phyloP scores from a whole-genome alignment of 2,329 filamentous ascomycete species.

The Scedosporium boydii region DNA sequence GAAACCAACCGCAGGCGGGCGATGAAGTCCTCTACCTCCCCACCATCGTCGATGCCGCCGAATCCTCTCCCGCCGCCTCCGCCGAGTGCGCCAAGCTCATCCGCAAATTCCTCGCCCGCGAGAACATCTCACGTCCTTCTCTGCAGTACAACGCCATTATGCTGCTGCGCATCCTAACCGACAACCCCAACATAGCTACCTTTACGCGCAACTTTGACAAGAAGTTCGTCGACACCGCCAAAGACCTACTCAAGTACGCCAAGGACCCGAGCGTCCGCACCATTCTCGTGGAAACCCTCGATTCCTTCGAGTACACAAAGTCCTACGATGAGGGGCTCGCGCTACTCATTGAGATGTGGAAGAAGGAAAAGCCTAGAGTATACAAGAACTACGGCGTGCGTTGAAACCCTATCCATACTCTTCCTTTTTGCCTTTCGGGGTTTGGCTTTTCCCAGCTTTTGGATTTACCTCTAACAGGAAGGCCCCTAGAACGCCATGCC shows the following conservation, averaged over 20 bases:
- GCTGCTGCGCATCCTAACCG: constrained; percentile 82
- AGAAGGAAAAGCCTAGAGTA: constrained; percentile 67
- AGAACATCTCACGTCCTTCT: constrained; percentile 55
- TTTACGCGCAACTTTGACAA: constrained; percentile 89
- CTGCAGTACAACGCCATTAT: constrained; percentile 95
- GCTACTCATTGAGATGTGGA: constrained; percentile 77
- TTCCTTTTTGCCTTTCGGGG: neutral
- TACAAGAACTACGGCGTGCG: constrained; percentile 39
- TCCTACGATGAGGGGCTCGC: constrained; percentile 63
- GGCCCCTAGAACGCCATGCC: neutral
- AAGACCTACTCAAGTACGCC: constrained; percentile 62
- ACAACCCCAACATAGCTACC: constrained; percentile 72
- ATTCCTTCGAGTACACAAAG: constrained; percentile 65
- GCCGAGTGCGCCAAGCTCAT: constrained; percentile 72
- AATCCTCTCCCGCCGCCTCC: constrained; percentile 81
- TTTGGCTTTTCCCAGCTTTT: neutral
- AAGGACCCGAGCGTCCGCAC: constrained; percentile 71
- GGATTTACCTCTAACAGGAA: neutral
- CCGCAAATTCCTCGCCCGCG: constrained; percentile 70
- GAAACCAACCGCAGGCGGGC: constrained; percentile 26
- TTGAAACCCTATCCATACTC: constrained; percentile 14
- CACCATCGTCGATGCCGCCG: constrained; percentile 86
- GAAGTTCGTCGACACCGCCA: constrained; percentile 69
- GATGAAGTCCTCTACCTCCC: constrained; percentile 91
- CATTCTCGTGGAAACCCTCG: constrained; percentile 78